Percentiles rank a stretch among this genome's conserved stretches.
phyloP scores from a whole-genome alignment of 768 basidiomycete genomes.

The Leucosporidium creatinivorum region DNA sequence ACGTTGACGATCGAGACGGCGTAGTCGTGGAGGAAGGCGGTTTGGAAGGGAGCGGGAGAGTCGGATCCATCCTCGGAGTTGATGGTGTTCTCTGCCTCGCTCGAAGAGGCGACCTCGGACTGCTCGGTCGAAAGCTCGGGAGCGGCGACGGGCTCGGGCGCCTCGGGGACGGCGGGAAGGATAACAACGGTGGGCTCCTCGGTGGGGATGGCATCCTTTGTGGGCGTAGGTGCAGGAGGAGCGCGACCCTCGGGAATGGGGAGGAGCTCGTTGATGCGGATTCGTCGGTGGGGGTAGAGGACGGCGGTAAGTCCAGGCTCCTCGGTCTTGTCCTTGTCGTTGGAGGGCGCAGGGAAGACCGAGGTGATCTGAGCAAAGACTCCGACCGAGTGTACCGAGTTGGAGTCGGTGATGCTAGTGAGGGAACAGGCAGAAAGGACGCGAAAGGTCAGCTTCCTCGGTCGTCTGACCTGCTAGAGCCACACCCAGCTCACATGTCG shows the following conservation, averaged over 20 bases:
- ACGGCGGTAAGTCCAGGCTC: constrained; percentile 85
- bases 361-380: constrained; percentile 97
- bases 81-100: not conserved
- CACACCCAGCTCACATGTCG: constrained; percentile 51
- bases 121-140: not conserved
- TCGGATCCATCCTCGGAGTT: not conserved
- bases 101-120: not conserved
- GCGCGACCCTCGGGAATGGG: constrained; percentile 42
- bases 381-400: constrained; percentile 84
- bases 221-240: constrained; percentile 7
- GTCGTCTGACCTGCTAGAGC: not conserved
- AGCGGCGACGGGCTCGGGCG: not conserved
- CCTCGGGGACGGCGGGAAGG: not conserved
- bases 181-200: constrained; percentile 21
- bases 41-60: constrained; percentile 53
- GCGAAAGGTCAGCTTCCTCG: not conserved
- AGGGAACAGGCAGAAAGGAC: not conserved
- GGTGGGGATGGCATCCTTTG: constrained; percentile 39
- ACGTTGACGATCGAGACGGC: constrained; percentile 82
- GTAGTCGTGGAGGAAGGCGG: constrained; percentile 73
- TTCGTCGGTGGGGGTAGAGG: constrained; percentile 83
- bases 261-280: constrained; percentile 77
- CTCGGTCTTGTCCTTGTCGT: constrained; percentile 44
- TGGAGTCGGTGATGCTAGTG: constrained; percentile 63
- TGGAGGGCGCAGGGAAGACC: constrained; percentile 58